Evolutionary conservation across 371 early-diverging fungal genomes (phyloP).

Genomic region (Mucor indicus): DNA sequence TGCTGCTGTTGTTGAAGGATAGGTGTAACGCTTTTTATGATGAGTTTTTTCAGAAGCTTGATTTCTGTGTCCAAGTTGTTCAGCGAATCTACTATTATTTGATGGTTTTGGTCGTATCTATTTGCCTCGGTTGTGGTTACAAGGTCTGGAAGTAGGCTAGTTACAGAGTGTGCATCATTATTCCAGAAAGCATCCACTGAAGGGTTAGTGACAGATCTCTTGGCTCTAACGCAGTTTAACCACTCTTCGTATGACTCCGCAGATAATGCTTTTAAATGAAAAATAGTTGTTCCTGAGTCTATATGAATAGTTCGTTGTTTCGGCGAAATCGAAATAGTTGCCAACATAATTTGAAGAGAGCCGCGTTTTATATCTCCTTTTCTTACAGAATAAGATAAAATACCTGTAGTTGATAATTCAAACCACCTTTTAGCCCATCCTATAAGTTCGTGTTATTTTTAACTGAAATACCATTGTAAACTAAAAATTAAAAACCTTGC

Average conservation of each 20-base stretch:
- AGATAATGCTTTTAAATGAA: constrained; percentile 70
- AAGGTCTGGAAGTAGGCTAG: constrained; percentile 1
- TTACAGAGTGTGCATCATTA: neutral
- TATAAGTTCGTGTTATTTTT: too few species aligned
- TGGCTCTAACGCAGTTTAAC: constrained; percentile 37
- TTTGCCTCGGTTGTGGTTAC: neutral
- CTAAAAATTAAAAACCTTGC: too few species aligned
- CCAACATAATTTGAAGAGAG: constrained; percentile 57
- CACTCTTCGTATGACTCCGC: constrained; percentile 59
- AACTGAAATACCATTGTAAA: too few species aligned
- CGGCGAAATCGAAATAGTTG: constrained; percentile 55
- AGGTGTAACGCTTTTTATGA: too few species aligned
- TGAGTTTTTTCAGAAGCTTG: neutral
- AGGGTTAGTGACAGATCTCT: neutral
- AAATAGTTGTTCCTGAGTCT: constrained; percentile 72
- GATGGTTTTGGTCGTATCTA: neutral
- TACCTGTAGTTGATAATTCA: constrained; percentile 47
- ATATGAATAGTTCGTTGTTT: constrained; percentile 72
- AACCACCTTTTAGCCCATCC: constrained; percentile 79
- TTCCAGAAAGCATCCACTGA: constrained; percentile 1
- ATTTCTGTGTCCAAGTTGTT: neutral
- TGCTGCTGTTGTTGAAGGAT: neutral
- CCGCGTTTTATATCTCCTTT: constrained; percentile 68
- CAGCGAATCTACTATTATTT: neutral
- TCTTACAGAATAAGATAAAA: constrained; percentile 56